Evolutionary conservation across 1,284 basidiomycete genomes (phyloP).

Genomic region (Cryptococcus sp.): DNA sequence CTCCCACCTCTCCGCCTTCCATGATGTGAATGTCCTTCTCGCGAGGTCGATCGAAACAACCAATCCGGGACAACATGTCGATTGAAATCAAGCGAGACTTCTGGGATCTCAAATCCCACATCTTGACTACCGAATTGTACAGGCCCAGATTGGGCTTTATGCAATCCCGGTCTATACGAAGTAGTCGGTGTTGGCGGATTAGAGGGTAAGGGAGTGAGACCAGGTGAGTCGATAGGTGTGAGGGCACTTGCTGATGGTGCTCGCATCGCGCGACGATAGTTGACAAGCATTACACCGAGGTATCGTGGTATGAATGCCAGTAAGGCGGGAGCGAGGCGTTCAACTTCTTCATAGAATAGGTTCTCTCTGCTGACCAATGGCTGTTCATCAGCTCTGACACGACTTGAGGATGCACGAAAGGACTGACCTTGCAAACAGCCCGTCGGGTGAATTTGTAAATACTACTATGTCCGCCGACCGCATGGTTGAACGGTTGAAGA

Average conservation of each 20-base stretch:
- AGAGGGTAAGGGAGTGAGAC: slow-evolving; percentile 21
- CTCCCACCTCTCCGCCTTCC: slow-evolving; percentile 17
- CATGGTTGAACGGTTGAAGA: slow-evolving; percentile 91
- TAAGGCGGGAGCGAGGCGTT: slow-evolving; percentile 83
- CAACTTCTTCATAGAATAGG: slow-evolving; percentile 95
- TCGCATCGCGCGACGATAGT: slow-evolving; percentile 62
- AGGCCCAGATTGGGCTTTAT: slow-evolving; percentile 45
- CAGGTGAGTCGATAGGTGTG: slow-evolving; percentile 45
- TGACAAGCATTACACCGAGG: slow-evolving; percentile 96
- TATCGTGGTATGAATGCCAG: slow-evolving; percentile 93
- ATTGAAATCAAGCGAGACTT: slow-evolving; percentile 88
- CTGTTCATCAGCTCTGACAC: slow-evolving; percentile 50
- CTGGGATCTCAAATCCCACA: slow-evolving; percentile 59
- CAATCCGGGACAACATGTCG: slow-evolving; percentile 94
- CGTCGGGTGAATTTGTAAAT: slow-evolving; percentile 98
- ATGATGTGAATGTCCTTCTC: not conserved
- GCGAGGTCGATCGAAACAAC: slow-evolving; percentile 55
- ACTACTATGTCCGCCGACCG: slow-evolving; percentile 93
- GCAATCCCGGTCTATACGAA: slow-evolving; percentile 18
- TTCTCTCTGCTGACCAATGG: slow-evolving; percentile 95
- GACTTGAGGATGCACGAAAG: not conserved
- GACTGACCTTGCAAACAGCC: slow-evolving; percentile 93
- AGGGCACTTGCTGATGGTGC: slow-evolving; percentile 18
- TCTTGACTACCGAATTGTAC: slow-evolving; percentile 1
- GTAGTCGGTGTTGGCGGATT: slow-evolving; percentile 28